Percentiles rank a stretch among this genome's conserved stretches.
These are phyloP conservation scores for Thalassiosira mediterranea DNA, from an alignment of 352 stramenopile genomes.

Conservation along the genomic window DNA sequence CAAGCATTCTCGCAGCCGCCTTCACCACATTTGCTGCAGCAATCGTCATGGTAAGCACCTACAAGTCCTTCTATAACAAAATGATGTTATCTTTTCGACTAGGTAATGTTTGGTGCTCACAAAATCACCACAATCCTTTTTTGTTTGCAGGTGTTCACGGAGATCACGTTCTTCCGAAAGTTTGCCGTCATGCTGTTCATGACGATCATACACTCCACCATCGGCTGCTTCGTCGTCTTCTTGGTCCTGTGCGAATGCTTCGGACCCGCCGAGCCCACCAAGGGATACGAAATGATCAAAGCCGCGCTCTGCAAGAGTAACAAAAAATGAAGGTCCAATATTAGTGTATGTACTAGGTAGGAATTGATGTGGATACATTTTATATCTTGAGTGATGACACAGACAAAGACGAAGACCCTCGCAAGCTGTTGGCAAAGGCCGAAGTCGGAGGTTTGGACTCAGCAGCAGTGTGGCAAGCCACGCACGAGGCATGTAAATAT, in stretches of 20 bases:
- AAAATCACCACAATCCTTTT: slow-evolving; percentile 32
- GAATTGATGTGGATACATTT: too few relatives aligned
- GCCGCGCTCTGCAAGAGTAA: background rate
- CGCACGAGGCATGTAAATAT: too few relatives aligned
- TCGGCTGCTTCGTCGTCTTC: slow-evolving; percentile 52
- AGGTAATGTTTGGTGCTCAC: too few relatives aligned
- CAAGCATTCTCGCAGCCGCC: slow-evolving; percentile 52
- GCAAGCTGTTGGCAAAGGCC: too few relatives aligned
- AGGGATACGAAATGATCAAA: background rate
- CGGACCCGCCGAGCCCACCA: slow-evolving; percentile 34
- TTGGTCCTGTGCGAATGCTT: slow-evolving; percentile 34
- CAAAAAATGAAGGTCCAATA: too few relatives aligned
- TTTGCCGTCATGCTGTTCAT: slow-evolving; percentile 56
- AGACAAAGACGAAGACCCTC: too few relatives aligned
- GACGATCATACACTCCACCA: slow-evolving; percentile 43
- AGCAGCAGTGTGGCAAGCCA: too few relatives aligned
- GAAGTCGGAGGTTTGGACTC: too few relatives aligned
- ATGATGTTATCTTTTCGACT: too few relatives aligned
- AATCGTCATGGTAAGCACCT: slow-evolving; percentile 58
- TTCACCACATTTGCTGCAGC: slow-evolving; percentile 57
- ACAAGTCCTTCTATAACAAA: too few relatives aligned
- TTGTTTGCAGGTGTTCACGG: slow-evolving; percentile 17
- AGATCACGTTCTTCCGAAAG: slow-evolving; percentile 40
- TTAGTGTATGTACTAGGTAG: too few relatives aligned
- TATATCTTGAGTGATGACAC: too few relatives aligned